Percentiles rank a stretch among this genome's conserved stretches.
phyloP scores from a whole-genome alignment of 176 grass and related monocot genomes.

The Aechmea fasciata region DNA sequence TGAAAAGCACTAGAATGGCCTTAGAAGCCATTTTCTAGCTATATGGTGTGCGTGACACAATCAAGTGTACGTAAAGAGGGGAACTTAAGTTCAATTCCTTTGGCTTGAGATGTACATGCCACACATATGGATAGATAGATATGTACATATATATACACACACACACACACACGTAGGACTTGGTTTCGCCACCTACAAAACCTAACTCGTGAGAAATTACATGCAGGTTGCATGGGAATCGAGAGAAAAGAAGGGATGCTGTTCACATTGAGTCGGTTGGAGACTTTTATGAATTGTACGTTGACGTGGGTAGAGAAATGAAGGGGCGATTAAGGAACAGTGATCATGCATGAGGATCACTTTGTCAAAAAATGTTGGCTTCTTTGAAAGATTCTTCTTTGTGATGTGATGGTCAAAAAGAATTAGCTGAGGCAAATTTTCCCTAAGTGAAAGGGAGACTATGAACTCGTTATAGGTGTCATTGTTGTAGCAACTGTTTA shows the following conservation, averaged over 20 bases:
- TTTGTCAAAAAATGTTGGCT: constrained; percentile 16
- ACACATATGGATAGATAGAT: too few species aligned
- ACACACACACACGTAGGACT: not conserved
- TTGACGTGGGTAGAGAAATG: not conserved
- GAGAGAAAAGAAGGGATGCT: constrained; percentile 3
- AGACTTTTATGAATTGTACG: constrained; percentile 9
- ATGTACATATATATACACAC: not conserved
- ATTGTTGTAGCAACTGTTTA: not conserved
- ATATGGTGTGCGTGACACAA: not conserved
- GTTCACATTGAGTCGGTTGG: constrained; percentile 22
- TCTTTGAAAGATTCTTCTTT: not conserved
- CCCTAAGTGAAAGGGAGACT: not conserved
- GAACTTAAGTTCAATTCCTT: too few species aligned
- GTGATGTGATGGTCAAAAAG: constrained; percentile 18
- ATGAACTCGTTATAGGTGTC: constrained; percentile 3
- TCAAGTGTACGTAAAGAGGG: too few species aligned
- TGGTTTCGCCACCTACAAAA: not conserved
- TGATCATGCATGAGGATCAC: not conserved
- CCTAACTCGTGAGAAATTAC: not conserved
- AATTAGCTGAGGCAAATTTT: not conserved
- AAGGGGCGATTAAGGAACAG: constrained; percentile 11
- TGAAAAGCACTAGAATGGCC: not conserved
- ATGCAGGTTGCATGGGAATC: constrained; percentile 10
- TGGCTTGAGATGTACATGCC: too few species aligned
- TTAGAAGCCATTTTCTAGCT: not conserved